These are phyloP conservation scores for Bipolaris gigantea DNA, from an alignment of 2,329 filamentous ascomycete genomes.

Conservation along the genomic window DNA sequence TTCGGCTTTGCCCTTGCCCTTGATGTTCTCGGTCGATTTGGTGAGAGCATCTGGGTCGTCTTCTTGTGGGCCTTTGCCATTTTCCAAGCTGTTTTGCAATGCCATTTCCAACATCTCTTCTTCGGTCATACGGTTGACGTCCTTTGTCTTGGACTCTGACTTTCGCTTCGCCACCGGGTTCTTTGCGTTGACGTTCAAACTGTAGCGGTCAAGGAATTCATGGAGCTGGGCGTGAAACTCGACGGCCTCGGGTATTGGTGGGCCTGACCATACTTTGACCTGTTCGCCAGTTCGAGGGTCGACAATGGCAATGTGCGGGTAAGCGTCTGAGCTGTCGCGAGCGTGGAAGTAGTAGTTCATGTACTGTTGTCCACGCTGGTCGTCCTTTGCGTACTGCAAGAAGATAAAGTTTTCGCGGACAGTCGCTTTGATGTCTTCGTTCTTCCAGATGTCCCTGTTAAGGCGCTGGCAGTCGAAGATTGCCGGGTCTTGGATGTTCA, in stretches of 20 bases:
- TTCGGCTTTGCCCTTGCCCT: constrained; percentile 50
- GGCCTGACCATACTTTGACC: constrained; percentile 92
- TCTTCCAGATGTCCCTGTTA: constrained; percentile 96
- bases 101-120: constrained; percentile 97
- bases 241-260: constrained; percentile 70
- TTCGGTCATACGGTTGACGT: constrained; percentile 88
- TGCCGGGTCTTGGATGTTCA: constrained; percentile 91
- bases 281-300: constrained; percentile 96
- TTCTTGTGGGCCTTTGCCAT: constrained; percentile 56
- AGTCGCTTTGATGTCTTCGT: constrained; percentile 74
- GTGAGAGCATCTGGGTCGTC: constrained; percentile 89
- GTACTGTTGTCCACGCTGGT: constrained; percentile 76
- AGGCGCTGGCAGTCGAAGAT: constrained; percentile 94
- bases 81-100: constrained; percentile 80
- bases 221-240: constrained; percentile 91
- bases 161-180: constrained; percentile 86
- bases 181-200: constrained; percentile 81
- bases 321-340: constrained; percentile 82
- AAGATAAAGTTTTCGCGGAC: constrained; percentile 94
- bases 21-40: constrained; percentile 62
- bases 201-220: constrained; percentile 97
- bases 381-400: constrained; percentile 88
- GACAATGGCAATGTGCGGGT: constrained; percentile 93
- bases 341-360: constrained; percentile 85
- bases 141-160: constrained; percentile 69